Evolutionary conservation across 805 yeast genomes (phyloP).

Genomic region (Grigorovia transvaalensis): DNA sequence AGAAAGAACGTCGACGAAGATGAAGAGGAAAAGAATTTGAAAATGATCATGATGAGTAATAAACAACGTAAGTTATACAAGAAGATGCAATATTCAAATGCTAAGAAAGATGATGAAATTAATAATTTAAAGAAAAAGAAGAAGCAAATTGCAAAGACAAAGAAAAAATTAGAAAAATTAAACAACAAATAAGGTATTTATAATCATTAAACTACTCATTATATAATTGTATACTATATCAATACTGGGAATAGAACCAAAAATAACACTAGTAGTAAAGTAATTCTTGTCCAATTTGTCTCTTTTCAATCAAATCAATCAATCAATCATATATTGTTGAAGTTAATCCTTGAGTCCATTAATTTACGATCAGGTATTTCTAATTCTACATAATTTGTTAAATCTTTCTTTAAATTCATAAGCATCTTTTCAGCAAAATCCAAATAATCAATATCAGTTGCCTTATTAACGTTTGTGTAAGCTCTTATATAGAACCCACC

Average conservation of each 20-base stretch:
- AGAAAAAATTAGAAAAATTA: conserved; percentile 33
- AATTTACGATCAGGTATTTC: conserved; percentile 66
- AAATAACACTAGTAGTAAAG: no score
- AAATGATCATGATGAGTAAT: conserved; percentile 95
- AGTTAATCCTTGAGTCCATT: conserved; percentile 58
- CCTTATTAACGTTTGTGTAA: conserved; percentile 56
- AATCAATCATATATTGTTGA: not conserved
- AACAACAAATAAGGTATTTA: conserved; percentile 13
- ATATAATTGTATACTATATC: not conserved
- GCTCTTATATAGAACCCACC: conserved; percentile 49
- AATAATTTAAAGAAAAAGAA: conserved; percentile 59
- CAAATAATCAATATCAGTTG: conserved; percentile 67
- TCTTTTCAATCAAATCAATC: no score
- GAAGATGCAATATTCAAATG: conserved; percentile 87
- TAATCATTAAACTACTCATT: not conserved
- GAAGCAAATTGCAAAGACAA: conserved; percentile 58
- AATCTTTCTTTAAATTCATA: conserved; percentile 49
- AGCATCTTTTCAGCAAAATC: conserved; percentile 56
- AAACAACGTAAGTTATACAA: conserved; percentile 89
- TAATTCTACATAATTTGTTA: conserved; percentile 58
- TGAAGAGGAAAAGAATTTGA: conserved; percentile 78
- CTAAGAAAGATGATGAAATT: conserved; percentile 68
- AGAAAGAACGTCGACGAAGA: conserved; percentile 36
- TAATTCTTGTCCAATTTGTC: no score
- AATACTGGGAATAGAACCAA: not conserved